Evolutionary conservation across 352 stramenopile genomes (phyloP).

Genomic region (Hyphochytrium catenoides): DNA sequence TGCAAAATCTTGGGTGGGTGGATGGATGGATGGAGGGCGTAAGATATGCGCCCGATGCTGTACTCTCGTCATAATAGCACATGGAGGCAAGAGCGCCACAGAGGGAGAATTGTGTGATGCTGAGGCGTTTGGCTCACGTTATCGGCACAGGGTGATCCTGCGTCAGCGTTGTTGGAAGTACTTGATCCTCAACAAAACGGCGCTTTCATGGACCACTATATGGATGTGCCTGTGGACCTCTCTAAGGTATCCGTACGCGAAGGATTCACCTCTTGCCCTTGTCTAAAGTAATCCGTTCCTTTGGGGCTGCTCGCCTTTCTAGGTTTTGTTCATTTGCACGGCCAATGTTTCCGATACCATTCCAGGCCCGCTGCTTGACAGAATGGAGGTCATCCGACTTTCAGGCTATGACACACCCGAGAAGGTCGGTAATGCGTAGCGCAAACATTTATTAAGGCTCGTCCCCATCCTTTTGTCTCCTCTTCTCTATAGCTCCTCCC

Average conservation of each 20-base stretch:
- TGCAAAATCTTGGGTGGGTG: no score
- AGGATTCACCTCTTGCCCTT: slow-evolving; percentile 5
- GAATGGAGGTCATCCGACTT: slow-evolving; percentile 95
- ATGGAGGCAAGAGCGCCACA: no score
- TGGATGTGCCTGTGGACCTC: slow-evolving; percentile 93
- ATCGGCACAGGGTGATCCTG: slow-evolving; percentile 85
- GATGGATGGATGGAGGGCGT: no score
- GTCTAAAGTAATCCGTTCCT: slow-evolving; percentile 6
- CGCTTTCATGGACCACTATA: slow-evolving; percentile 93
- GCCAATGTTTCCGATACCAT: slow-evolving; percentile 91
- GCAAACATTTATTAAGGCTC: no score
- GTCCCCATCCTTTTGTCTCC: no score
- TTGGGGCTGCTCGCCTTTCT: slow-evolving; percentile 3
- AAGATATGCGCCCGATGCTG: no score
- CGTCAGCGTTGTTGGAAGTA: slow-evolving; percentile 85
- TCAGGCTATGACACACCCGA: slow-evolving; percentile 87
- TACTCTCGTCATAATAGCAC: no score
- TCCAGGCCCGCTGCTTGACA: slow-evolving; percentile 86
- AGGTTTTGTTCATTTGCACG: slow-evolving; percentile 89
- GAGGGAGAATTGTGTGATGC: slow-evolving; percentile 3
- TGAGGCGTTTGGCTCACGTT: slow-evolving; percentile 6
- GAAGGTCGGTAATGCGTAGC: slow-evolving; percentile 91
- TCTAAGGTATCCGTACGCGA: slow-evolving; percentile 32
- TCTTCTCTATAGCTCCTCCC: no score
- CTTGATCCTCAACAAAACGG: slow-evolving; percentile 91